Base-by-base conservation (phyloP, 805 yeast genomes). In the Ogataea paraovalis region DNA sequence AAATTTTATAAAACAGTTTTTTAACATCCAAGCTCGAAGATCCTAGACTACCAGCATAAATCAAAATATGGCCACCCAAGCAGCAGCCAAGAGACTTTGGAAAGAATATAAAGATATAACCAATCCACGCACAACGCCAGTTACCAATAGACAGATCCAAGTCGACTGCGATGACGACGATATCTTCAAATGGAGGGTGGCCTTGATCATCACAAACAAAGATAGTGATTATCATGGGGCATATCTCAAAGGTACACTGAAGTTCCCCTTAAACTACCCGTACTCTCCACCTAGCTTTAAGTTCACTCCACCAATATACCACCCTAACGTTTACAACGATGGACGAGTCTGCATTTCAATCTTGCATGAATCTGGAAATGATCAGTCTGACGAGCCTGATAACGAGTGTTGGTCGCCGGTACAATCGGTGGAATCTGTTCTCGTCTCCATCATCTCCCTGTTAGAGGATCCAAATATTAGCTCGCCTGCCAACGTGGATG, bases 401-500 rank as follows among this genome's bases (percentile, higher is more conserved):
- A 83, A 85, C 47, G 96, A 91, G 68, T 90, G 96, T 5, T 91
- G 98, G 98, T 82, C 89, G 10, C 96, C 92, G 2, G 95, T 87
- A 2, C 97, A 92, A 72, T 84, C 91, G 14, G 98, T 89, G 5
- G 97, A 92, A 69, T 75, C 87, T 30, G 97, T 92, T n/a, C 77
- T 92, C 60, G 83, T 94, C 42, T 87, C 96, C 25, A 91, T 92
- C 54, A 85, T 94, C 28, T 88, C 97, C 5, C 74, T 92, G 46
- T 76, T 92, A 58, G 96, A 91, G 60, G 98, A 92, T 66, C 99
- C 99, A 42, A 92, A 92, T 70, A 84, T 88, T 45, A 80, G 83
- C 48, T 86, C 96, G 5, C 98, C 99, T 12, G 99, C 99, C 4
- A 92, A 92, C 66, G 91, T 94, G 41, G 98, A 92, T 65, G 99